phyloP scores from a whole-genome alignment of 192 early-diverging fungal species.

The Mortierella antarctica region DNA sequence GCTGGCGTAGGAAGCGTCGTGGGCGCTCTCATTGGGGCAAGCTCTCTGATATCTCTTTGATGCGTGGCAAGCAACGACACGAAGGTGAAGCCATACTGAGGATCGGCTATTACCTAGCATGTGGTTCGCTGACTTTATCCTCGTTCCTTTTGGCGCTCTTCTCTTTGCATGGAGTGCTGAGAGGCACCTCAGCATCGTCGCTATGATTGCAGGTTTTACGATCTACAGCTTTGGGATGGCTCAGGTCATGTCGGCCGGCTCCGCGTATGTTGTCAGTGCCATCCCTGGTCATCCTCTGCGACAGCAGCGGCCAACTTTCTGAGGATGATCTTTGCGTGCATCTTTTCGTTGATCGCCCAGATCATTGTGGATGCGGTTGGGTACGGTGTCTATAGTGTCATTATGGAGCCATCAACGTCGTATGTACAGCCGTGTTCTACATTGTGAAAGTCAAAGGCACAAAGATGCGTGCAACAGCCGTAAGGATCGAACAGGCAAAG shows the following conservation, averaged over 20 bases:
- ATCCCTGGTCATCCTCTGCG: slow-evolving; percentile 59
- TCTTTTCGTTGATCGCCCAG: slow-evolving; percentile 53
- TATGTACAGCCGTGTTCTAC: slow-evolving; percentile 43
- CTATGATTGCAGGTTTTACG: slow-evolving; percentile 55
- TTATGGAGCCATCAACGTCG: slow-evolving; percentile 49
- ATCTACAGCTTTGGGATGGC: slow-evolving; percentile 60
- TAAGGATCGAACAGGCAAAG: slow-evolving; percentile 27
- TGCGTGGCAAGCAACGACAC: slow-evolving; percentile 34
- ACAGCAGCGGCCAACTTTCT: slow-evolving; percentile 58
- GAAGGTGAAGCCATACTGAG: slow-evolving; percentile 47
- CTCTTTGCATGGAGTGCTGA: slow-evolving; percentile 61
- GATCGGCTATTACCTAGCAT: slow-evolving; percentile 56
- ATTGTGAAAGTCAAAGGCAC: slow-evolving; percentile 55
- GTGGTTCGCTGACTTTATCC: slow-evolving; percentile 53
- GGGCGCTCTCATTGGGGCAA: slow-evolving; percentile 53
- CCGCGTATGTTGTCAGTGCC: slow-evolving; percentile 58
- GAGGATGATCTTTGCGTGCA: slow-evolving; percentile 55
- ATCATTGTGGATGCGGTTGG: slow-evolving; percentile 54
- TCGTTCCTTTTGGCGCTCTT: slow-evolving; percentile 58
- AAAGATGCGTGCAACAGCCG: slow-evolving; percentile 43
- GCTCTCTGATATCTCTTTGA: slow-evolving; percentile 54
- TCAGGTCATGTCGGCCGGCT: slow-evolving; percentile 51
- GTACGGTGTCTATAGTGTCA: slow-evolving; percentile 50
- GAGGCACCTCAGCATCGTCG: slow-evolving; percentile 48
- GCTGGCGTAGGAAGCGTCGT: slow-evolving; percentile 57